Base-by-base conservation (phyloP, 345 rosid genomes). In the Aegle marmelos region DNA sequence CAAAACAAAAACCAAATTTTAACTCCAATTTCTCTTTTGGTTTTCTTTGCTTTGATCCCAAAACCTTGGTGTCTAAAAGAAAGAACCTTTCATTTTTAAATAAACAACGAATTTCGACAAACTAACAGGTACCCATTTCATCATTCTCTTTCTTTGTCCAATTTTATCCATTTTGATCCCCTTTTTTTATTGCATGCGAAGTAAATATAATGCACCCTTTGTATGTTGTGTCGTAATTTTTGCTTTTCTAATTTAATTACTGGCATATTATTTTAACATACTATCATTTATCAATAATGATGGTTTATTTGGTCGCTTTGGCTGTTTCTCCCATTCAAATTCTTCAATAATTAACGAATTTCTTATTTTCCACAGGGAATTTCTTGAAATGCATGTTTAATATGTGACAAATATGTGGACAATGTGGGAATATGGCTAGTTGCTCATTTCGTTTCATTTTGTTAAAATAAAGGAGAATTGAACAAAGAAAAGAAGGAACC, bases 71-170 rank as follows among this genome's bases (percentile, higher is more conserved):
- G 41, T 8, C 37, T 61, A 17, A 9, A 13, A 39, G 45, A 65
- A 70, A 4, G 30, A 19, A 0, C 45, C 50, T 30, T 54, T 5
- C 21, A 10, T 30, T 24, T 10, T 9, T 37, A 36, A 71, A 19
- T 39, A 25, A 72, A 2, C 81, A n/a, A 53, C 58, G 33, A 56
- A 5, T 75, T 69, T 77, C n/a, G 34, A 70, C 78, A 63, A 66
- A 45, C 64, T 65, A 39, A 13, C 41, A 79, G 87, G 89, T 84
- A 78, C 68, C 76, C 74, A 48, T 76, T 75, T 71, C 36, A n/a
- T 57, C 56, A 1, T 78, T 75, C 65, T 10, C 34, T n/a, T 28
- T 45, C 65, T 22, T 17, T 1, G 9, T 64, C 57, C 50, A 45
- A 19, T 22, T 37, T 71, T 59, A 4, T 73, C n/a, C 56, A 21